Conservation (phyloP, 345 rosid genomes). For the Luvunga scandens region DNA sequence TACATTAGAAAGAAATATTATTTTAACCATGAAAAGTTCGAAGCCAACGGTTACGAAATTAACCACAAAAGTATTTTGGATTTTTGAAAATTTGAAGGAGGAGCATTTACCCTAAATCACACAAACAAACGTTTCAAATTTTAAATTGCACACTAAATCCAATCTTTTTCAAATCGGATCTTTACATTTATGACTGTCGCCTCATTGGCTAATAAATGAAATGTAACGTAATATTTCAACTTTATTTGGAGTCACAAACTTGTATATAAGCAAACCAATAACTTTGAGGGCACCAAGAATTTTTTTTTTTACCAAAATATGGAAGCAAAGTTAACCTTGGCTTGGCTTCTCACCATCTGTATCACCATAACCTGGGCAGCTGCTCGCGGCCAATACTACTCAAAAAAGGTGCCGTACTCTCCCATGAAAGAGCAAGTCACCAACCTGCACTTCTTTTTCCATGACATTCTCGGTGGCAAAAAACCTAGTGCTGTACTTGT, state of each 20-base stretch:
- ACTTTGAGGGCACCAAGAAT: neutral
- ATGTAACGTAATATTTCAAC: too few relatives aligned
- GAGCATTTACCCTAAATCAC: neutral
- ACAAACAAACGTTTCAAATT: too few relatives aligned
- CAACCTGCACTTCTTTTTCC: conserved; percentile 26
- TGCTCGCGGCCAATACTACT: neutral
- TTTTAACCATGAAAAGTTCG: too few relatives aligned
- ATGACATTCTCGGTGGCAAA: conserved; percentile 19
- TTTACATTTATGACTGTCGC: neutral
- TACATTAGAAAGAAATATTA: too few relatives aligned
- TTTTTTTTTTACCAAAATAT: neutral
- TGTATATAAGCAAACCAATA: neutral
- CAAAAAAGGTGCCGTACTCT: neutral
- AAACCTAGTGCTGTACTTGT: conserved; percentile 21
- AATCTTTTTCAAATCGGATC: neutral
- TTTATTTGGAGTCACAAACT: too few relatives aligned
- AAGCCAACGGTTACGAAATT: too few relatives aligned
- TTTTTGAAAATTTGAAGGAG: too few relatives aligned
- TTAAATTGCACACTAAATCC: neutral
- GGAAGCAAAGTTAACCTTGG: neutral
- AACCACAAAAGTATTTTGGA: too few relatives aligned
- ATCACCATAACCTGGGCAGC: neutral
- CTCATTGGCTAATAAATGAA: too few relatives aligned
- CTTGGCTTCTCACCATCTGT: neutral
- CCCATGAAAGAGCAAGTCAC: neutral